phyloP scores from a whole-genome alignment of 306 rosid genomes.

The Malus asiatica region DNA sequence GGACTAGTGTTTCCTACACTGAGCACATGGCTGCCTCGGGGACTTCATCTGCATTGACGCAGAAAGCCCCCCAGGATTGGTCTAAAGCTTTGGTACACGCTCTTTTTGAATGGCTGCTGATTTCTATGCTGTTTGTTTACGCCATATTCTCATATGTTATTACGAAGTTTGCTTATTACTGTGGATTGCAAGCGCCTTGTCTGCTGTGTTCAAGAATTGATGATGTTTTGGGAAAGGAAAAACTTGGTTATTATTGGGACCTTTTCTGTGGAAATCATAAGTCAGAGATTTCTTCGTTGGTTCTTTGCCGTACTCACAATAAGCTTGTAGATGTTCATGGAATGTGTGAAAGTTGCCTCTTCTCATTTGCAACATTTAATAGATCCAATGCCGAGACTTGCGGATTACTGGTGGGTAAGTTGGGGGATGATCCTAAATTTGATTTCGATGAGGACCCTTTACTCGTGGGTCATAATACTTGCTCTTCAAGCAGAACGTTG shows the following conservation, averaged over 20 bases:
- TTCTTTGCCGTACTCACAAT: slow-evolving; percentile 57
- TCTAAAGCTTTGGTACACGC: slow-evolving; percentile 49
- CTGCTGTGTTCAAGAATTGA: slow-evolving; percentile 88
- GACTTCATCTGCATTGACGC: slow-evolving; percentile 30
- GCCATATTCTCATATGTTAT: slow-evolving; percentile 61
- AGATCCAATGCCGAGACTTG: slow-evolving; percentile 54
- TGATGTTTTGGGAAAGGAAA: slow-evolving; percentile 65
- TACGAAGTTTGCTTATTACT: slow-evolving; percentile 57
- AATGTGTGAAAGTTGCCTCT: slow-evolving; percentile 68
- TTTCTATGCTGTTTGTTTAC: slow-evolving; percentile 48
- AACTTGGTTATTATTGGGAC: slow-evolving; percentile 49
- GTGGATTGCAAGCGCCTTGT: slow-evolving; percentile 66
- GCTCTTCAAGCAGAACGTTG: slow-evolving; percentile 1
- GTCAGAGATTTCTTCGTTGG: slow-evolving; percentile 63
- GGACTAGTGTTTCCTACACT: slow-evolving; percentile 25
- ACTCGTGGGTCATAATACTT: slow-evolving; percentile 23
- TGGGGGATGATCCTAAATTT: slow-evolving; percentile 40
- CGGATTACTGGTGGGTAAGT: slow-evolving; percentile 51
- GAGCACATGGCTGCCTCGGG: slow-evolving; percentile 36
- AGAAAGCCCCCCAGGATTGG: slow-evolving; percentile 13
- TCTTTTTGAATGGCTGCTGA: slow-evolving; percentile 76
- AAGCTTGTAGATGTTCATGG: slow-evolving; percentile 74
- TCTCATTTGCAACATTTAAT: slow-evolving; percentile 50
- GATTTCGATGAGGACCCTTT: slow-evolving; percentile 43
- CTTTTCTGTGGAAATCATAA: slow-evolving; percentile 70